Percentiles rank a stretch among this genome's conserved stretches.
These are phyloP conservation scores for Tausonia pullulans DNA, from an alignment of 1,284 basidiomycete genomes.

Conservation along the genomic window DNA sequence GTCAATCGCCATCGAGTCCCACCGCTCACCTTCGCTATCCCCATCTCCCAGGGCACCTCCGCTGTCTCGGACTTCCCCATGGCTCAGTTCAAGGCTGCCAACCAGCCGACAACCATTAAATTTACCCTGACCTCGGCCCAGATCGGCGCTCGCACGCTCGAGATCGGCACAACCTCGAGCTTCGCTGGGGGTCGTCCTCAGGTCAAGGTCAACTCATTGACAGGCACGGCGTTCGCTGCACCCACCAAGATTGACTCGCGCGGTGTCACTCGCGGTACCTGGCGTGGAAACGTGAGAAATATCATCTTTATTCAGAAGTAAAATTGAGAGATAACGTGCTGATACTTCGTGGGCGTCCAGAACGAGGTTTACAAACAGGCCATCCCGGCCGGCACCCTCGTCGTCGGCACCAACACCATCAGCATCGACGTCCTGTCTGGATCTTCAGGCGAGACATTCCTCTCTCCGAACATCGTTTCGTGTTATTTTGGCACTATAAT, in stretches of 20 bases:
- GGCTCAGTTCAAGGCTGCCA: slow-evolving; percentile 34
- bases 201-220: slow-evolving; percentile 38
- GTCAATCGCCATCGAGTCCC: not conserved
- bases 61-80: slow-evolving; percentile 30
- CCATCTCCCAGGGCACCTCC: not conserved
- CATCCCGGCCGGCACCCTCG: slow-evolving; percentile 35
- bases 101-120: slow-evolving; percentile 38
- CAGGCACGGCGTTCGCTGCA: slow-evolving; percentile 34
- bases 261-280: slow-evolving; percentile 32
- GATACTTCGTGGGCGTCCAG: slow-evolving; percentile 27
- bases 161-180: slow-evolving; percentile 40
- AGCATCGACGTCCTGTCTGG: slow-evolving; percentile 40
- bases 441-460: slow-evolving; percentile 37
- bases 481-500: too few species aligned
- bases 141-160: slow-evolving; percentile 40
- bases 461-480: slow-evolving; percentile 38
- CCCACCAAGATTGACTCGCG: slow-evolving; percentile 38
- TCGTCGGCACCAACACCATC: slow-evolving; percentile 20
- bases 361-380: slow-evolving; percentile 21
- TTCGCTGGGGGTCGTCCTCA: slow-evolving; percentile 41
- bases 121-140: slow-evolving; percentile 40
- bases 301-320: too few species aligned
- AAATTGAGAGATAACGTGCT: too few species aligned
- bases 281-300: slow-evolving; percentile 36
- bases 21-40: not conserved